phyloP scores from a whole-genome alignment of 768 basidiomycete genomes.

The Coprinopsis cinerea region DNA sequence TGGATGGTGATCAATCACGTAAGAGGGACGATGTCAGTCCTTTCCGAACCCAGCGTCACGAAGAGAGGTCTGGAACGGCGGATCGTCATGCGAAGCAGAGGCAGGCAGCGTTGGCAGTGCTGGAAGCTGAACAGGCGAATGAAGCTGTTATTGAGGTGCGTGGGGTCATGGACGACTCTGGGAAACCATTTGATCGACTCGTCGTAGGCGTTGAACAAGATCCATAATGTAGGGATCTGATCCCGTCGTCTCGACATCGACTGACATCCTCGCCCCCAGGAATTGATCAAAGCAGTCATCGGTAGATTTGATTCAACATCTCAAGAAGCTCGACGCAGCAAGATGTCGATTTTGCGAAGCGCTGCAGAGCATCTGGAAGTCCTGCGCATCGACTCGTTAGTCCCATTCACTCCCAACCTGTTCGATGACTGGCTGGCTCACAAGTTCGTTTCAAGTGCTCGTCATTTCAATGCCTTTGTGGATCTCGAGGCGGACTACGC shows the following conservation, averaged over 20 bases:
- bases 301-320: constrained; percentile 42
- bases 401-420: constrained; percentile 5
- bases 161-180: neutral
- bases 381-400: constrained; percentile 31
- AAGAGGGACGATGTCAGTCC: no score
- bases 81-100: no score
- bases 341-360: constrained; percentile 40
- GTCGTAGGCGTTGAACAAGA: neutral
- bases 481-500: constrained; percentile 52
- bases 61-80: no score
- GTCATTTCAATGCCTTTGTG: constrained; percentile 48
- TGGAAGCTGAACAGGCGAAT: neutral
- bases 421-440: neutral
- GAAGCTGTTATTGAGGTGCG: neutral
- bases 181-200: no score
- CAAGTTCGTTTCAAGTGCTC: constrained; percentile 28
- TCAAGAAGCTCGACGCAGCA: constrained; percentile 37
- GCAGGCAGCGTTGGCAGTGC: no score
- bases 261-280: constrained; percentile 26
- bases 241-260: no score
- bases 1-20: no score
- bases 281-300: constrained; percentile 40
- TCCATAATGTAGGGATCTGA: neutral
- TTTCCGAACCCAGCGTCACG: no score
- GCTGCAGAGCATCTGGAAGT: constrained; percentile 37